Conservation (phyloP, 345 rosid species). For the Corchorus capsularis region DNA sequence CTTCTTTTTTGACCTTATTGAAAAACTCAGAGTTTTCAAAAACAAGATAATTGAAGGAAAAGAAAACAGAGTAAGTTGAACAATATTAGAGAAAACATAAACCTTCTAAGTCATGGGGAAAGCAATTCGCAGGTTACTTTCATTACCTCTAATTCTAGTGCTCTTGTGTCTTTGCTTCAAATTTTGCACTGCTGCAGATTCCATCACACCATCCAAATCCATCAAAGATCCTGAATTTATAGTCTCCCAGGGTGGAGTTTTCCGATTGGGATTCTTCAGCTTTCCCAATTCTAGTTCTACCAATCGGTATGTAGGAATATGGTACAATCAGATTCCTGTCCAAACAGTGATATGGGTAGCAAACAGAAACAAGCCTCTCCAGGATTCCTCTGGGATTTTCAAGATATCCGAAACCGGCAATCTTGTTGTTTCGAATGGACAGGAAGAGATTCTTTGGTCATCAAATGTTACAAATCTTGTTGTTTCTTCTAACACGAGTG, state of each 20-base stretch:
- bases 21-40: constrained; percentile 22
- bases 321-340: constrained; percentile 32
- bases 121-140: not conserved
- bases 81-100: not conserved
- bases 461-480: not conserved
- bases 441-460: constrained; percentile 25
- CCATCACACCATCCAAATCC: constrained; percentile 30
- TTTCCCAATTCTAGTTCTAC: not conserved
- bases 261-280: constrained; percentile 56
- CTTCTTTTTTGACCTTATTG: too few species aligned
- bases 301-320: not conserved
- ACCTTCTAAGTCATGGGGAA: not conserved
- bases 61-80: too few species aligned
- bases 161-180: constrained; percentile 12
- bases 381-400: not conserved
- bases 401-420: constrained; percentile 29
- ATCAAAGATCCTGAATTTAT: constrained; percentile 43
- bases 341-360: constrained; percentile 1
- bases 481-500: constrained; percentile 25
- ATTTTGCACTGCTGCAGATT: constrained; percentile 31
- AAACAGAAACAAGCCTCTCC: not conserved
- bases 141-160: constrained; percentile 17
- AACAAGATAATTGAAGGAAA: not conserved
- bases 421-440: constrained; percentile 28
- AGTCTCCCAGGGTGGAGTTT: constrained; percentile 29